Evolutionary conservation across 2,329 filamentous ascomycete genomes (phyloP), one percentile per base, ranked within the genome.

Genomic region (Fusarium pseudograminearum): DNA sequence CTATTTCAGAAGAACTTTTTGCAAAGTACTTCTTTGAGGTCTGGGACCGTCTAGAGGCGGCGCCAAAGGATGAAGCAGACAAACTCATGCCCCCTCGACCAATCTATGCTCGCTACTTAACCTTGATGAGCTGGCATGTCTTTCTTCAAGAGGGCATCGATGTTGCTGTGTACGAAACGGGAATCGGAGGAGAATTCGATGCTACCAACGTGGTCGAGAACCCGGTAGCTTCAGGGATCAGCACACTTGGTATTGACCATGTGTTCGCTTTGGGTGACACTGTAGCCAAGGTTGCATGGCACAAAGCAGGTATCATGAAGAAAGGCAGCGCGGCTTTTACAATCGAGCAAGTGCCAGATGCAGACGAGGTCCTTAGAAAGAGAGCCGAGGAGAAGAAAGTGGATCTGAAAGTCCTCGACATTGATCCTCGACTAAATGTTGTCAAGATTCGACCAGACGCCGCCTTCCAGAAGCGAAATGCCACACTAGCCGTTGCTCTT

Each of bases 301-400:
- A 93, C 78, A 93, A 93, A 78, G 87, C 89, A 2, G 91, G 90
- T 2, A 90, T 93, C 60, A 88, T 92, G 81, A 92, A 92, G 78
- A 58, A 75, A 1, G 87, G 85, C 2, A 82, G 83, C 12, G 83
- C 85, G 20, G 87, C 87, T 4, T 90, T 91, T 51, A 88, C 86
- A 0, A 80, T 88, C 7, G 78, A 83, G 30, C 89, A 90, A 75
- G 77, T 83, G 0, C 76, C 81, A 3, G 80, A 75, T 3, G 84
- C 83, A 3, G 76, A 80, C 15, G 73, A 78, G 26, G 85, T 89
- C 2, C 71, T 90, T 31, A 71, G 77, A 38, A 67, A 80, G 7
- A 79, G 89, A 44, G 89, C 90, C 0, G 61, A 47, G 7, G 87
- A 90, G 54, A 88, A 85, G 73, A 74, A 76, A 0, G 86, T 86